Evolutionary conservation across 2,329 filamentous ascomycete species (phyloP), one percentile per base, ranked within the genome.

Genomic region (Calonectria pauciramosa): DNA sequence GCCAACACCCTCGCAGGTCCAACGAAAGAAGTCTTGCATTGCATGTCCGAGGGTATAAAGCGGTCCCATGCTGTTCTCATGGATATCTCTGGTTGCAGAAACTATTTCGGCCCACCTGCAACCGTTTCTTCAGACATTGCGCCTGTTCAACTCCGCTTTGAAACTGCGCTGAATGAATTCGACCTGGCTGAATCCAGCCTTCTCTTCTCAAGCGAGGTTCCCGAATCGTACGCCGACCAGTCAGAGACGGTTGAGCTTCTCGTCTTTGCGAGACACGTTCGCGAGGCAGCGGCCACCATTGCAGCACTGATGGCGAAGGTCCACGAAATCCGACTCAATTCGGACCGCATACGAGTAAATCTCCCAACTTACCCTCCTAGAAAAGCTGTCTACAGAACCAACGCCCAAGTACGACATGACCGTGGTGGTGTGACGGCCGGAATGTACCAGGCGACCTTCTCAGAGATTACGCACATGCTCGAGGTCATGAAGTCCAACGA

Each of bases 341-440:
- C 86, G 5, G 82, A 82, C 71, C 82, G 84, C 74, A 87, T 85
- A 71, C 84, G 83, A 6, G 76, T 91, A 14, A 86, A 90, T 71
- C 80, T 88, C 1, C 90, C 91, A 4, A 89, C 88, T 0, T 91
- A 92, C 75, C 89, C 90, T 0, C 84, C 89, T n/a, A 77, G 79
- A 56, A 92, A 92, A 78, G 86, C 89, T 6, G 70, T 91, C 2
- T 87, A 90, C 76, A 85, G 90, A 41, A 88, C 88, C 8, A 92
- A 91, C 78, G 85, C 87, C 3, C 90, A 91, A 76, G 90, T 92
- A 6, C 85, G 90, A 38, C 91, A 92, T 76, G 91, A 92, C 78
- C 86, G 90, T 74, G 90, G 91, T 23, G 90, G 90, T 30, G 85
- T 91, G 26, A 91, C 90, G 6, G 90, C 90, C 7, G 89, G 89